Evolutionary conservation across 306 rosid species (phyloP), one percentile per base, ranked within the genome.

Genomic region (Lathyrus tuberosus): DNA sequence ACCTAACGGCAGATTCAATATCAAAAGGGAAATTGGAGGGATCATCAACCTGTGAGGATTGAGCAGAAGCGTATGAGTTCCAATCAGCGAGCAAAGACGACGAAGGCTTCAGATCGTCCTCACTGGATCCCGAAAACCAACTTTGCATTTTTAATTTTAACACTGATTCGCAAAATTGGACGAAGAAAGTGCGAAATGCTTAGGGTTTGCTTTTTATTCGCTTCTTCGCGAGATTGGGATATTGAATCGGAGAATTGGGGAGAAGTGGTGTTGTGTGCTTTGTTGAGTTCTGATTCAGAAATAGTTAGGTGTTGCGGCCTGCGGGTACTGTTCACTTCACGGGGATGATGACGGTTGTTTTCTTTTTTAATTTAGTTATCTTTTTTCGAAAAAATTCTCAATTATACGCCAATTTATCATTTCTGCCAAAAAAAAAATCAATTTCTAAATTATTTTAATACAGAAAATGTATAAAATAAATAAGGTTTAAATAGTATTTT

Each of bases 1-100:
- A 89, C 60, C 99, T 89, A 73, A 91, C 97, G 2, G 96, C 99
- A 17, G 96, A 78, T 89, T 95, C 99, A 69, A 95, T 81, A 84
- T 95, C 99, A 79, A 95, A 95, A 31, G 95, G 84, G 26, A 89
- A 65, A 71, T 62, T 61, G 58, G 95, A 72, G 62, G 56, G 5
- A 13, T 63, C 68, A 3, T 87, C 96, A 2, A 83, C 91, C 14
- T 80, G 86, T 3, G 88, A 47, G 51, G 89, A 14, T 43, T 88
- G 96, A 0, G 88, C 37, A 5, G 93, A 84, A 12, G 92, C 87
- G 73, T 95, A 95, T 10, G 99, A 83, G 64, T 95, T 95, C 99
- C 99, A 95, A 78, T 89, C 93, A 38, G 88, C 85, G 4, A 91
- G 76, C 81, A 95, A 58, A 16, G 99, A 89, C 11, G 97, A 88